Base-by-base conservation (phyloP, 495 filamentous ascomycete species). In the Penicillium simplicissimum region DNA sequence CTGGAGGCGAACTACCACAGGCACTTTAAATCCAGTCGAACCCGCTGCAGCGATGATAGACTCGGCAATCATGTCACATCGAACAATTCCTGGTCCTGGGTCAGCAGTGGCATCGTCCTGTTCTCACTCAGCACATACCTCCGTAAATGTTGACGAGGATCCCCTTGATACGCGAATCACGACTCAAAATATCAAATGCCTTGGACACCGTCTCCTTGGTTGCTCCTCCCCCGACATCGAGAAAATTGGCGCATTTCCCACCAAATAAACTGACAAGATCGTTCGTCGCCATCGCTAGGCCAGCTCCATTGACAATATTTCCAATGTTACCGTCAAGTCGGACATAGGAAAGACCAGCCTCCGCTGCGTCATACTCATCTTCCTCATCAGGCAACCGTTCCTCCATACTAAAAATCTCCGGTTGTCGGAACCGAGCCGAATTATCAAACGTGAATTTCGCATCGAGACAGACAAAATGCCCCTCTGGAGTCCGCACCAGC, bases 271-370 rank as follows among this genome's bases (percentile, higher is more conserved):
- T 64, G 35, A 75, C 63, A 33, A 71, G n/a, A 59, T 75, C 73
- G 61, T 75, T 75, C 3, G 73, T 75, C 28, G 73, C 73, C 73
- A 75, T 75, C 4, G 73, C 73, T 4, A 75, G 55, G 10, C 73
- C 73, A 15, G 73, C 73, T 3, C 73, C 73, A 62, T 75, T 75
- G 3, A 75, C 73, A 25, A 75, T 63, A 56, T 71, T 72, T 8
- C 73, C 73, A 54, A 75, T 74, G 62, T 74, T 59, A 0, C 73
- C 73, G 19, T 74, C 70, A 4, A 75, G 65, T 2, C 66, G 60
- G 11, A 75, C 65, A 58, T 75, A 75, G 4, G 61, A 63, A 23
- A 75, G 65, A 5, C 73, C 73, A 17, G 64, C 35, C 37, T 67
- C 38, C 0, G 66, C 45, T 13, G 71, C 66, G 33, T 71, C 63